Conservation (phyloP, 2,329 filamentous ascomycete genomes). For the Penicillium sp. region DNA sequence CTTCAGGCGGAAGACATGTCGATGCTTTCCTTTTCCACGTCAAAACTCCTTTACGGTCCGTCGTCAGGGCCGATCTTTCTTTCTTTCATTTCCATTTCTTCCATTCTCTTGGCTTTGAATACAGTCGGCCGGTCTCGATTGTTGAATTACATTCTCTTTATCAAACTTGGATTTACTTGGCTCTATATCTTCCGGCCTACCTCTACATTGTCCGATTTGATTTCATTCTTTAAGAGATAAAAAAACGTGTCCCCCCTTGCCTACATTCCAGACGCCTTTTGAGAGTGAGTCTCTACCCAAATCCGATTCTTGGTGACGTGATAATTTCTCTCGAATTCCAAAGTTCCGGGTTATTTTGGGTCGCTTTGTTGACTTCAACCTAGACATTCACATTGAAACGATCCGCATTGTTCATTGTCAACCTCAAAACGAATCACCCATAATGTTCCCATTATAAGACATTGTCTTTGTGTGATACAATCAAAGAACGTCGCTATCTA, state of each 20-base stretch:
- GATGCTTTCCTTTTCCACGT: not conserved
- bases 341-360: slow-evolving; percentile 1
- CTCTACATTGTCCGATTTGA: not conserved
- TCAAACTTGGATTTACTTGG: not conserved
- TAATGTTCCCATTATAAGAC: slow-evolving; percentile 4
- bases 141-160: not conserved
- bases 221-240: not conserved
- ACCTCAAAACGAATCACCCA: not conserved
- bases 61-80: not conserved
- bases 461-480: slow-evolving; percentile 9
- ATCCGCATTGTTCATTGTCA: slow-evolving; percentile 2
- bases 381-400: slow-evolving; percentile 1
- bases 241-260: slow-evolving; percentile 3
- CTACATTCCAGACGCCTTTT: not conserved
- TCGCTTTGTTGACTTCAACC: slow-evolving; percentile 7
- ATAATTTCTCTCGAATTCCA: slow-evolving; percentile 6
- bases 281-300: not conserved
- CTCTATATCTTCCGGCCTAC: not conserved
- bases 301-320: not conserved
- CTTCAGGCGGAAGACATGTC: not conserved
- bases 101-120: not conserved
- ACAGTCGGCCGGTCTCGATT: not conserved
- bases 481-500: slow-evolving; percentile 4
- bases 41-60: not conserved
- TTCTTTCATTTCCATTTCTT: not conserved